Evolutionary conservation across 2,329 filamentous ascomycete species (phyloP).

Genomic region (Ophiosphaerella narmari): DNA sequence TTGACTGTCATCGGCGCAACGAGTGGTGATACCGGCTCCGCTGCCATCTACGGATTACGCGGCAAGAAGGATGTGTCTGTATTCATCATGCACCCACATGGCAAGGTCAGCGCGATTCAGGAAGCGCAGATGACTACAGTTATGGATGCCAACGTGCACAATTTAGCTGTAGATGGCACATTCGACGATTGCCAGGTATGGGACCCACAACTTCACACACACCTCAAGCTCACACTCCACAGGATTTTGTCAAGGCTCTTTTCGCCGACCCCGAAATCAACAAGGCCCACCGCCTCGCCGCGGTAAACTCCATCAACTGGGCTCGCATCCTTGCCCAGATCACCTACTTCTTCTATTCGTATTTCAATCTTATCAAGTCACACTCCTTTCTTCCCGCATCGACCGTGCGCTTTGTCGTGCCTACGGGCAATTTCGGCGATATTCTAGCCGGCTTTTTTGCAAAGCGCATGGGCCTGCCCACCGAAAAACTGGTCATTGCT

Average conservation of each 20-base stretch:
- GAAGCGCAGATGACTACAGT: conserved; percentile 98
- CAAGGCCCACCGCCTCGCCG: conserved; percentile 78
- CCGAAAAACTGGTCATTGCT: conserved; percentile 86
- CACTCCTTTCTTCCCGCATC: conserved; percentile 64
- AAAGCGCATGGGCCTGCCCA: conserved; percentile 83
- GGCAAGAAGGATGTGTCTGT: conserved; percentile 97
- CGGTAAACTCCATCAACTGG: conserved; percentile 97
- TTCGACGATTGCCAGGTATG: conserved; percentile 91
- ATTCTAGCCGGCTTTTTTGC: conserved; percentile 94
- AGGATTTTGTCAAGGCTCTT: conserved; percentile 91
- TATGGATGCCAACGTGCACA: conserved; percentile 88
- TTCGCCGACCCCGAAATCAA: conserved; percentile 88
- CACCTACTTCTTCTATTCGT: conserved; percentile 94
- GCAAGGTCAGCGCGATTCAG: conserved; percentile 87
- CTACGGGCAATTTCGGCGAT: conserved; percentile 96
- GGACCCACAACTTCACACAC: not conserved
- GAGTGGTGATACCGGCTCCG: conserved; percentile 74
- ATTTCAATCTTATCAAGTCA: conserved; percentile 75
- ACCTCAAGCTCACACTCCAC: conserved; percentile 24
- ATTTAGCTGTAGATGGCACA: conserved; percentile 83
- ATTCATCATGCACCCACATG: conserved; percentile 92
- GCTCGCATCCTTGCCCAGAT: conserved; percentile 95
- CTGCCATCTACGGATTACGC: conserved; percentile 91
- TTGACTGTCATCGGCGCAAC: conserved; percentile 50
- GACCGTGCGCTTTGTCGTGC: conserved; percentile 81